These are phyloP conservation scores for Pyronema omphalodes DNA, from an alignment of 495 filamentous ascomycete species.

Conservation along the genomic window DNA sequence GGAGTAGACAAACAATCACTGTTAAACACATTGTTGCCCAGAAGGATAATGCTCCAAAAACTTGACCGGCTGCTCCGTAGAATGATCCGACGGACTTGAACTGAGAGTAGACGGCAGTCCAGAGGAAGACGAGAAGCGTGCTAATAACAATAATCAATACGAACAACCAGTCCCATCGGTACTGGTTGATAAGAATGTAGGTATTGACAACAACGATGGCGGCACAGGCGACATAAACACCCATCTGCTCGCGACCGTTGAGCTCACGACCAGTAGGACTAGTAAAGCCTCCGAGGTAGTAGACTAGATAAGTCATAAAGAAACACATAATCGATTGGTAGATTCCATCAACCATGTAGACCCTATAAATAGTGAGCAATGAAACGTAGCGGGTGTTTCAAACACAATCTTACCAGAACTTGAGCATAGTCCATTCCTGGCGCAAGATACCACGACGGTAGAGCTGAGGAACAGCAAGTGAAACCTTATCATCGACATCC, in stretches of 20 bases:
- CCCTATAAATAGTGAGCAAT: slow-evolving; percentile 36
- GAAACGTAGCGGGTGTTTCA: background rate
- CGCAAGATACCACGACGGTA: slow-evolving; percentile 93
- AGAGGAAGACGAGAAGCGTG: slow-evolving; percentile 78
- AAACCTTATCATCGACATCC: slow-evolving; percentile 86
- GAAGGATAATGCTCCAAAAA: slow-evolving; percentile 65
- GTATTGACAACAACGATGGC: slow-evolving; percentile 72
- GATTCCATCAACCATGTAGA: slow-evolving; percentile 86
- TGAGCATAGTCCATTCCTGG: slow-evolving; percentile 87
- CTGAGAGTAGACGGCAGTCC: slow-evolving; percentile 83
- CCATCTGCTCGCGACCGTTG: slow-evolving; percentile 60
- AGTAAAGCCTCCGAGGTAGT: slow-evolving; percentile 45
- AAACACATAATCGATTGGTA: slow-evolving; percentile 89
- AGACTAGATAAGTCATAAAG: slow-evolving; percentile 78
- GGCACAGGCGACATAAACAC: slow-evolving; percentile 59
- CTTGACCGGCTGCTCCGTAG: slow-evolving; percentile 57
- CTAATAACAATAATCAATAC: slow-evolving; percentile 62
- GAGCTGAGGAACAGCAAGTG: slow-evolving; percentile 81
- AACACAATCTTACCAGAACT: slow-evolving; percentile 64
- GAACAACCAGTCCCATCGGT: slow-evolving; percentile 94
- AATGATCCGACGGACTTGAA: slow-evolving; percentile 46
- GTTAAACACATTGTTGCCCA: slow-evolving; percentile 68
- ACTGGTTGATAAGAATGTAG: slow-evolving; percentile 91
- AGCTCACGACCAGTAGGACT: slow-evolving; percentile 51
- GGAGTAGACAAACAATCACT: slow-evolving; percentile 59